Evolutionary conservation across 106 monocot genomes (phyloP), one percentile per base, ranked within the genome.

Genomic region (Alisma plantagoaquatica): DNA sequence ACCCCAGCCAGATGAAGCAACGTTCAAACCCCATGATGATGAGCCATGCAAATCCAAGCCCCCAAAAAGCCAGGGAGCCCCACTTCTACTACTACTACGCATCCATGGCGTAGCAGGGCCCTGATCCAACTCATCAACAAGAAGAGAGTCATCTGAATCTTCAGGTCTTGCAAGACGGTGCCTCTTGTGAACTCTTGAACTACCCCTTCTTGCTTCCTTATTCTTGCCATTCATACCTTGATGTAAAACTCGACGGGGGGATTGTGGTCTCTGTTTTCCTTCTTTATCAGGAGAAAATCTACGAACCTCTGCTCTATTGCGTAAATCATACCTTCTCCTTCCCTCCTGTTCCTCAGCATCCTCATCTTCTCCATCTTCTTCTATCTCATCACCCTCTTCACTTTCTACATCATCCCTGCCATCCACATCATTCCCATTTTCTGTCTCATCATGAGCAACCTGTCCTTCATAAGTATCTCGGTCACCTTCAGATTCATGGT

Each of bases 91-190:
- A 54, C 85, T 82, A 63, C 78, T 62, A 23, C 94, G 61, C 44
- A 52, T 60, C 94, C 94, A 94, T 45, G 94, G 94, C 43, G 81
- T 61, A 35, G 66, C 58, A 29, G 87, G 94, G 17, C 94, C 84
- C 32, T 83, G 78, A 65, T 94, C 94, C 28, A 90, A 23, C 54
- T 98, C 98, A 77, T 89, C 85, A 41, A 98, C 98, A 61, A 90
- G 89, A 62, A 90, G 86, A 69, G 98, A 98, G 60, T 98, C 98
- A 71, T 98, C 98, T 58, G 98, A 98, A 72, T 98, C 90, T 31
- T 98, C 98, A 46, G 60, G 51, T 60, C 72, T 73, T 50, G 76
- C 56, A 9, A 86, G 64, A 12, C 79, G 75, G 65, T 81, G 75
- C 27, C 76, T 63, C 61, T 89, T 98, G 48, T 82, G 78, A 51